A percentile compares a stretch with the other conserved stretches of the same genome.
Conservation (phyloP, 768 basidiomycete species). For the Krasilnikovozyma curviuscula region DNA sequence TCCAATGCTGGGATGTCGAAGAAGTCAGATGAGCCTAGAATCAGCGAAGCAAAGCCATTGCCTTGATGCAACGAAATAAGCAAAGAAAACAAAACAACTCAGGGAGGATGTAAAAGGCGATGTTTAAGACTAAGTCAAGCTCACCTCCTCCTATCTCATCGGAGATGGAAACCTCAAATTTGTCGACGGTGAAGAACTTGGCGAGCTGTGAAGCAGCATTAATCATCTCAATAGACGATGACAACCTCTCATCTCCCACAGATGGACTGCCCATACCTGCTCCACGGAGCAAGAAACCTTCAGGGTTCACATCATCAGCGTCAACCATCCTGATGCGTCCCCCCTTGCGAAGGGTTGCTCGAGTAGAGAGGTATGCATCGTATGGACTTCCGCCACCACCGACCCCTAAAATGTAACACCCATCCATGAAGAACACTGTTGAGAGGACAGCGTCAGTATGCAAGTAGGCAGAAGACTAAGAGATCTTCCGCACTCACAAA, state of each 20-base stretch:
- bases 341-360: conserved; percentile 38
- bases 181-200: conserved; percentile 16
- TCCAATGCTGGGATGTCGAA: conserved; percentile 22
- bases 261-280: conserved; percentile 20
- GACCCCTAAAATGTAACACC: conserved; percentile 43
- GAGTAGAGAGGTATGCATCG: conserved; percentile 32
- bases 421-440: conserved; percentile 39
- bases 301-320: conserved; percentile 29
- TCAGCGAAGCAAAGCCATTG: conserved; percentile 1
- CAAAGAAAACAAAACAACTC: no score
- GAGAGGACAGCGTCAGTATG: not conserved
- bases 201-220: conserved; percentile 15
- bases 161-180: conserved; percentile 16
- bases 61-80: no score
- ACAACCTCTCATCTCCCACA: conserved; percentile 8
- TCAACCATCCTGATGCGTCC: conserved; percentile 33
- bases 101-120: no score
- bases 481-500: conserved; percentile 10
- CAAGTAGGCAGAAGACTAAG: not conserved
- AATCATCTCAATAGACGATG: conserved; percentile 8
- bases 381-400: conserved; percentile 47
- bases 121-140: not conserved
- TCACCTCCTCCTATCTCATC: not conserved
- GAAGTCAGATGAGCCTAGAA: conserved; percentile 13
- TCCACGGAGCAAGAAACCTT: conserved; percentile 31